These are phyloP conservation scores for Colletotrichum plurivorum DNA, from an alignment of 2,329 filamentous ascomycete species.

Conservation along the genomic window DNA sequence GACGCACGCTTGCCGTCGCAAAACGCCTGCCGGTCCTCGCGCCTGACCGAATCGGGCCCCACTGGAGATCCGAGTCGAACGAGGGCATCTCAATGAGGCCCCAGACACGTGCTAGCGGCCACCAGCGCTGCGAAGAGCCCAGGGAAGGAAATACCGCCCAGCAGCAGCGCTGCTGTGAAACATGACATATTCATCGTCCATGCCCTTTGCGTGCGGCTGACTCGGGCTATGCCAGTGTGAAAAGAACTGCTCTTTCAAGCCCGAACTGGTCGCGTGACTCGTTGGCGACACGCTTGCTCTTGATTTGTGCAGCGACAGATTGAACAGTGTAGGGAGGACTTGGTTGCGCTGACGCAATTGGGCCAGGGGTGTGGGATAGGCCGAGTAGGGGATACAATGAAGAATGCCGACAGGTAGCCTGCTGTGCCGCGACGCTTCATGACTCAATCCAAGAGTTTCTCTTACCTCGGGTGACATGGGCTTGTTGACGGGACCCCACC, in stretches of 20 bases:
- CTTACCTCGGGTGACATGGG: conserved; percentile 97
- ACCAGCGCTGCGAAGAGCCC: not conserved
- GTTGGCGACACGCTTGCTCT: too few species aligned
- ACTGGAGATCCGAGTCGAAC: conserved; percentile 3
- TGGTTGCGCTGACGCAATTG: too few species aligned
- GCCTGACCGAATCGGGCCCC: not conserved
- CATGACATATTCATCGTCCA: conserved; percentile 28
- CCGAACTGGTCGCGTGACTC: too few species aligned
- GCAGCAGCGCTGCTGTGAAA: conserved; percentile 28
- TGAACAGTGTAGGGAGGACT: too few species aligned
- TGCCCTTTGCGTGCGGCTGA: conserved; percentile 13
- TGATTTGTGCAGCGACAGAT: too few species aligned
- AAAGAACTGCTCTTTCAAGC: too few species aligned
- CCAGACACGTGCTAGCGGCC: conserved; percentile 16
- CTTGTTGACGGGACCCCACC: conserved; percentile 99
- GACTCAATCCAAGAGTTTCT: conserved; percentile 42
- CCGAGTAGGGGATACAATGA: too few species aligned
- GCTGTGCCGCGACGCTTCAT: conserved; percentile 22
- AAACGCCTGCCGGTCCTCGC: conserved; percentile 1
- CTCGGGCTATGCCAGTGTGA: not conserved
- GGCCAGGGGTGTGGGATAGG: too few species aligned
- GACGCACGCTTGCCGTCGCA: conserved; percentile 30
- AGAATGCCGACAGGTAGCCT: not conserved
- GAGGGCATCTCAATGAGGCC: conserved; percentile 28
- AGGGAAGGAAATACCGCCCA: conserved; percentile 2